phyloP scores from a whole-genome alignment of 2,329 filamentous ascomycete genomes.

The Trichothecium sympodiale region DNA sequence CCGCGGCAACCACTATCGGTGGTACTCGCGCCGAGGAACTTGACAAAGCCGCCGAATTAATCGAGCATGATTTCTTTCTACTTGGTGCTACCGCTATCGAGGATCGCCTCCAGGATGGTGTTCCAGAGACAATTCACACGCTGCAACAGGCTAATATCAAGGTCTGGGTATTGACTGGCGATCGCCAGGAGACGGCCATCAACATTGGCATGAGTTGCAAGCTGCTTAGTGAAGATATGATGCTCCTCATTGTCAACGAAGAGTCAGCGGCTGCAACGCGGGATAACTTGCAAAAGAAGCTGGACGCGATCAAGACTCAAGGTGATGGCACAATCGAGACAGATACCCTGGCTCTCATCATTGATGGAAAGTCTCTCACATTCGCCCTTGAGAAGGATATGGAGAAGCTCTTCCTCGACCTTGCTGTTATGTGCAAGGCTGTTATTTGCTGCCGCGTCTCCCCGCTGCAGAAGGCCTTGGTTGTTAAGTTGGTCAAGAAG shows the following conservation, averaged over 20 bases:
- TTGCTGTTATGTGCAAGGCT: slow-evolving; percentile 95
- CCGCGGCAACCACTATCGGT: slow-evolving; percentile 77
- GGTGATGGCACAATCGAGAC: slow-evolving; percentile 64
- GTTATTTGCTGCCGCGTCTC: slow-evolving; percentile 97
- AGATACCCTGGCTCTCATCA: slow-evolving; percentile 82
- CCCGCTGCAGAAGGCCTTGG: slow-evolving; percentile 89
- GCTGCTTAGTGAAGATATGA: slow-evolving; percentile 97
- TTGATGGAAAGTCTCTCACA: slow-evolving; percentile 91
- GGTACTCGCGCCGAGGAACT: slow-evolving; percentile 90
- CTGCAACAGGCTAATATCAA: slow-evolving; percentile 96
- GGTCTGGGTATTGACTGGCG: slow-evolving; percentile 94
- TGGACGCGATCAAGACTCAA: slow-evolving; percentile 81
- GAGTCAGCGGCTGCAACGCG: slow-evolving; percentile 68
- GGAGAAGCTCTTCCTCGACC: slow-evolving; percentile 85
- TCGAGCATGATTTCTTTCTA: slow-evolving; percentile 83
- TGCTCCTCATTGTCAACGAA: slow-evolving; percentile 90
- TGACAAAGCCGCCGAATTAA: slow-evolving; percentile 92
- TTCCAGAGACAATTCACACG: slow-evolving; percentile 96
- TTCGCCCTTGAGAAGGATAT: slow-evolving; percentile 88
- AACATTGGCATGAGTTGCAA: slow-evolving; percentile 99
- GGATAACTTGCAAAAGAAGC: slow-evolving; percentile 86
- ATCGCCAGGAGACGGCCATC: slow-evolving; percentile 96
- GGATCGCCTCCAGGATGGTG: slow-evolving; percentile 91
- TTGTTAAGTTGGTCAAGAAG: slow-evolving; percentile 96
- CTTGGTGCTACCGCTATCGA: slow-evolving; percentile 96